phyloP scores from a whole-genome alignment of 1,284 basidiomycete genomes.

The Cerrena zonata region DNA sequence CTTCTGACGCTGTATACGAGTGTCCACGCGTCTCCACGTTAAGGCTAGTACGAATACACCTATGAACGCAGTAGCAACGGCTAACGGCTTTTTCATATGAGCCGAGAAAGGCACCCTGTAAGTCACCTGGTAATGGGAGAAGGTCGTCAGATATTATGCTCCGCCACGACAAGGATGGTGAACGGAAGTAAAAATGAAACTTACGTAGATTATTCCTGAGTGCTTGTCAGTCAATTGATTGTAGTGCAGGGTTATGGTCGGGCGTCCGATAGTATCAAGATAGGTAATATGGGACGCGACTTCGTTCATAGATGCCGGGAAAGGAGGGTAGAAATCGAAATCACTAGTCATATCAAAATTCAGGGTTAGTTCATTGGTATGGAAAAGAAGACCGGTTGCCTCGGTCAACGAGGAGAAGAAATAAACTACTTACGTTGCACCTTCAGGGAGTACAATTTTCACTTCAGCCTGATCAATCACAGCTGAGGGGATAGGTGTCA shows the following conservation, averaged over 20 bases:
- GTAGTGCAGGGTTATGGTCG: slow-evolving; percentile 71
- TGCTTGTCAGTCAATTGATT: slow-evolving; percentile 75
- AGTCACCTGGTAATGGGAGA: slow-evolving; percentile 55
- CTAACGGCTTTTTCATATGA: slow-evolving; percentile 78
- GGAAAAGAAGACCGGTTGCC: too few relatives aligned
- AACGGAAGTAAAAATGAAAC: slow-evolving; percentile 25
- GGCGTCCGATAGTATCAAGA: slow-evolving; percentile 89
- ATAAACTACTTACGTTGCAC: slow-evolving; percentile 72
- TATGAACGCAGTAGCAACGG: slow-evolving; percentile 64
- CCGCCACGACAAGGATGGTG: background rate
- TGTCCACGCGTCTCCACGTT: slow-evolving; percentile 58
- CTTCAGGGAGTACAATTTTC: slow-evolving; percentile 85
- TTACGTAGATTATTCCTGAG: slow-evolving; percentile 65
- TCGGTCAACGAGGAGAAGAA: too few relatives aligned
- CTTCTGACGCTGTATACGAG: slow-evolving; percentile 57
- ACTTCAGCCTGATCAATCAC: slow-evolving; percentile 80
- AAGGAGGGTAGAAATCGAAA: slow-evolving; percentile 73
- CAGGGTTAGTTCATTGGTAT: background rate
- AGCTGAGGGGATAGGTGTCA: slow-evolving; percentile 76
- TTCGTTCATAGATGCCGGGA: slow-evolving; percentile 59
- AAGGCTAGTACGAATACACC: slow-evolving; percentile 59
- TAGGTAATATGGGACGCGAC: slow-evolving; percentile 76
- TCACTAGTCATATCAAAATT: slow-evolving; percentile 47
- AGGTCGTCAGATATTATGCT: background rate
- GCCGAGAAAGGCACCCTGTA: slow-evolving; percentile 76